These are phyloP conservation scores for Rhododendron mucronatum DNA, from an alignment of 148 eudicot genomes.

Conservation along the genomic window DNA sequence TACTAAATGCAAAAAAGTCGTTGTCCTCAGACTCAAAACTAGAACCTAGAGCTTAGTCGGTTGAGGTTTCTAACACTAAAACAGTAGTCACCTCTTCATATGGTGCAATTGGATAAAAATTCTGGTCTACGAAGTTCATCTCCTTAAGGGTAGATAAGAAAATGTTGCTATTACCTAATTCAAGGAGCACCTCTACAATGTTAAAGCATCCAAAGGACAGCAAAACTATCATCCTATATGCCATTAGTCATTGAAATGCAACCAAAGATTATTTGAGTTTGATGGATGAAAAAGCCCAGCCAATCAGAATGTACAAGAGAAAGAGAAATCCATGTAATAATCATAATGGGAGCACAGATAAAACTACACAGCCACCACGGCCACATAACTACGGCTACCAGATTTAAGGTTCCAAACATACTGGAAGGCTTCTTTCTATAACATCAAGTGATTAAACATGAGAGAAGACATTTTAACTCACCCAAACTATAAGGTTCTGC, in stretches of 20 bases:
- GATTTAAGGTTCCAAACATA: background rate
- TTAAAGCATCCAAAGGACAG: background rate
- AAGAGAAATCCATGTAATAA: background rate
- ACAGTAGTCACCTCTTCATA: background rate
- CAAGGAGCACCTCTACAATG: background rate
- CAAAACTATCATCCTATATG: background rate
- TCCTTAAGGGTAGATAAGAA: background rate
- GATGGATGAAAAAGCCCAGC: background rate
- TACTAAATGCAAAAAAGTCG: background rate
- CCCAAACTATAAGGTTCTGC: conserved; percentile 73
- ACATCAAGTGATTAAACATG: background rate
- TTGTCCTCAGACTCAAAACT: background rate
- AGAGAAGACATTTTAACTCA: conserved; percentile 27
- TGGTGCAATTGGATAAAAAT: background rate
- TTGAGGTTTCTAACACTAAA: background rate
- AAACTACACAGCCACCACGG: background rate
- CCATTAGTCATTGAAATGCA: background rate
- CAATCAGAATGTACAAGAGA: background rate
- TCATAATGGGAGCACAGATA: background rate
- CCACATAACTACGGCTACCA: background rate
- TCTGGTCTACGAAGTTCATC: background rate
- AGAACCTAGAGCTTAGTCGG: background rate
- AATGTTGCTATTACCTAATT: background rate
- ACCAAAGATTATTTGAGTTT: background rate
- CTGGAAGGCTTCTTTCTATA: background rate